phyloP scores from a whole-genome alignment of 441 rosid species.

The Hura crepitans region DNA sequence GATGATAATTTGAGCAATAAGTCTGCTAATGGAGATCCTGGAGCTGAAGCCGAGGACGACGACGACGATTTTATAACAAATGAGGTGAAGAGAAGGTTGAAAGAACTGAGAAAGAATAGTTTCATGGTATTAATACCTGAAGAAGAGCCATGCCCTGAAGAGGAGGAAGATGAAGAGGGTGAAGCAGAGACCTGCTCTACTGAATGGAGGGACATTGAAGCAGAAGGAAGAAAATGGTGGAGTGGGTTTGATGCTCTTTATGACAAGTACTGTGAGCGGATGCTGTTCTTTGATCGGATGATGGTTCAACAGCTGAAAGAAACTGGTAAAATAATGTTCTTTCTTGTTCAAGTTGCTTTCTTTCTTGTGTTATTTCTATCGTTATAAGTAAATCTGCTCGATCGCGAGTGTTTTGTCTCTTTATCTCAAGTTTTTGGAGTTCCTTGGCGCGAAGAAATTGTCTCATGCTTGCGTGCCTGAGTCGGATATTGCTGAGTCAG shows the following conservation, averaged over 20 bases:
- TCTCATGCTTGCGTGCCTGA: neutral
- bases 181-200: conserved; percentile 52
- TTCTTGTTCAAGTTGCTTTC: conserved; percentile 4
- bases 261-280: conserved; percentile 78
- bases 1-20: conserved; percentile 32
- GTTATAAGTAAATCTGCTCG: neutral
- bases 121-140: conserved; percentile 93
- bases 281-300: conserved; percentile 79
- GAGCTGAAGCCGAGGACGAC: conserved; percentile 64
- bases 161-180: conserved; percentile 50
- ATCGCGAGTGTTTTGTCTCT: neutral
- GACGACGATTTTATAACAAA: conserved; percentile 91
- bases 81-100: conserved; percentile 85
- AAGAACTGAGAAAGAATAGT: conserved; percentile 84
- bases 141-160: conserved; percentile 64
- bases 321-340: conserved; percentile 45
- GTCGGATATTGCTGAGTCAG: neutral
- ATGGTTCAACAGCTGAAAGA: conserved; percentile 62
- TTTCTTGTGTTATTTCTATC: neutral
- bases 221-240: conserved; percentile 93
- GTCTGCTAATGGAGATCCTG: conserved; percentile 32
- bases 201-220: conserved; percentile 92
- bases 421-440: too few species aligned
- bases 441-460: neutral
- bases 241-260: conserved; percentile 88